These are phyloP conservation scores for Karstenula rhodostoma DNA, from an alignment of 2,329 filamentous ascomycete genomes.

Conservation along the genomic window DNA sequence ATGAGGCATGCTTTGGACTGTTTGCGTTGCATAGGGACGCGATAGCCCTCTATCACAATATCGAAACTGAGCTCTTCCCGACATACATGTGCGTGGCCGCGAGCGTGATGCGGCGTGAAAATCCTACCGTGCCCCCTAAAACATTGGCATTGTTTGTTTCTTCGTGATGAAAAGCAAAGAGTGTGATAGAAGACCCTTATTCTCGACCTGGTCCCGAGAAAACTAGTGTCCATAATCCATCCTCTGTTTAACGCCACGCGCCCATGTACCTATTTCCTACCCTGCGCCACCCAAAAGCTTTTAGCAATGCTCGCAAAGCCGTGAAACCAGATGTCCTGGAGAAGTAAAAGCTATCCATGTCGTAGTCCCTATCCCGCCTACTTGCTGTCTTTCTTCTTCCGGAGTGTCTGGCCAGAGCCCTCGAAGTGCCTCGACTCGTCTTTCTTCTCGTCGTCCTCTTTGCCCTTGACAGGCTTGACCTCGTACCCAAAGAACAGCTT, in stretches of 20 bases:
- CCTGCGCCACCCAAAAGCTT: conserved; percentile 39
- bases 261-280: conserved; percentile 19
- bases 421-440: conserved; percentile 72
- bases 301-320: conserved; percentile 12
- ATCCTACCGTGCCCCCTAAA: neutral
- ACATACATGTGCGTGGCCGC: neutral
- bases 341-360: neutral
- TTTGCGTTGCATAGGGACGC: neutral
- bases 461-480: conserved; percentile 84
- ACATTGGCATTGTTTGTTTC: neutral
- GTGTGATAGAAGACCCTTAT: neutral
- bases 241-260: conserved; percentile 27
- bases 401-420: conserved; percentile 83
- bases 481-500: conserved; percentile 98
- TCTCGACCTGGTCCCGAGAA: neutral
- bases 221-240: neutral
- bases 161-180: neutral
- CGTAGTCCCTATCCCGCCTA: conserved; percentile 19
- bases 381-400: conserved; percentile 72
- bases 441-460: conserved; percentile 72
- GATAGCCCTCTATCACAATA: neutral
- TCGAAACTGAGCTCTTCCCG: neutral
- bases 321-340: neutral
- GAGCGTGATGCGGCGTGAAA: neutral
- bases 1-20: neutral